Evolutionary conservation across 257 asterid genomes (phyloP).

Genomic region (Solanum clarkiae): DNA sequence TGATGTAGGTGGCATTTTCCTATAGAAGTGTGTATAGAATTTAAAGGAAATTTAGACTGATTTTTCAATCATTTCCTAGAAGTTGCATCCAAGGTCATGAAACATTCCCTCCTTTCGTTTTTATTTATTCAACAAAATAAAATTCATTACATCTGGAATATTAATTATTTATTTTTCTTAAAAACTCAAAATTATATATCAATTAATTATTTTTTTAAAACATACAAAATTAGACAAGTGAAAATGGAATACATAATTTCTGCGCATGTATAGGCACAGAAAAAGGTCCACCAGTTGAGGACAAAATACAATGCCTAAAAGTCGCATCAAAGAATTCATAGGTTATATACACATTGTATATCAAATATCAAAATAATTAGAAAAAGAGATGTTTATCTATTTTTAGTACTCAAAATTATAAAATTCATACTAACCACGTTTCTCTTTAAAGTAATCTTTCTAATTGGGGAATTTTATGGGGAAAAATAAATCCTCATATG

Average conservation of each 20-base stretch:
- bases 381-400: too few species aligned
- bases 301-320: neutral
- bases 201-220: too few species aligned
- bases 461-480: too few species aligned
- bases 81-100: neutral
- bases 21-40: neutral
- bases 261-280: neutral
- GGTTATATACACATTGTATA: too few species aligned
- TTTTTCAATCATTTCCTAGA: neutral
- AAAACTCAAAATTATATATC: too few species aligned
- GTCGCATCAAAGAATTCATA: neutral
- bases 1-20: neutral
- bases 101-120: neutral
- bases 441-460: neutral
- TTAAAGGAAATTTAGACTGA: neutral
- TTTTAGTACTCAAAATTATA: too few species aligned
- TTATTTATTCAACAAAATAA: too few species aligned
- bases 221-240: too few species aligned
- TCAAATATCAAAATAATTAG: too few species aligned
- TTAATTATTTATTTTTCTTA: too few species aligned
- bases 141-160: too few species aligned
- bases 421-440: neutral
- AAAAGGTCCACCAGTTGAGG: neutral
- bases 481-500: neutral
- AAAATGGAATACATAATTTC: neutral